Evolutionary conservation across 1,139 yeast species (phyloP), one percentile per base, ranked within the genome.

Genomic region (Nakaseomyces nivariensis): DNA sequence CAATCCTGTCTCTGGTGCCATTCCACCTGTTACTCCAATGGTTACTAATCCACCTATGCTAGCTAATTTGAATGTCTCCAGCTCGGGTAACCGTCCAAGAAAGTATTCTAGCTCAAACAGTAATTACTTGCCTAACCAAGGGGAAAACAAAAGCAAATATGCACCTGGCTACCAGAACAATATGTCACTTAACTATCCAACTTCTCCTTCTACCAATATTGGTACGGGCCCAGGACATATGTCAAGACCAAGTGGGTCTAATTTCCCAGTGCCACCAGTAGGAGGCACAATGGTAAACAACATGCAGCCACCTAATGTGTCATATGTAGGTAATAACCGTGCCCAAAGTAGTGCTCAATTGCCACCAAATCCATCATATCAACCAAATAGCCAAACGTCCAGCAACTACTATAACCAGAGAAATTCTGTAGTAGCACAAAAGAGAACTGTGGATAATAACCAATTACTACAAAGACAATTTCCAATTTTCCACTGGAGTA

Each of bases 401-500:
- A 24, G 24, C 13, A 38, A 24, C 8, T 25, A 38, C 31, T 25
- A 25, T 13, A 17, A 11, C 11, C 42, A 25, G 22, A 8, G 11
- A 9, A 25, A 7, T 4, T 38, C 42, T 5, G 11, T 26, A 17
- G 40, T 48, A 32, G 13, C 37, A 17, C 48, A 42, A 25, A 42
- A 31, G 24, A 47, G n/a, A 47, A 27, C 25, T 29, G 25, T 56
- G 10, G 60, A 61, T 49, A 59, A 58, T 41, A 48, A 54, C 5
- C 67, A 62, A n/a, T 61, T 72, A 5, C 55, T 67, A 11, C 63
- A 61, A 38, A 69, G 86, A 51, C 96, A 87, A 63, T 85, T 85
- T 64, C 96, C 96, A 0, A 66, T 89, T 36, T 85, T 88, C 63
- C 72, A 77, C 51, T 89, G 95, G 86, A 77, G 86, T 45, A 68